Evolutionary conservation across 257 asterid species (phyloP).

Genomic region (Forsythia viridissima): DNA sequence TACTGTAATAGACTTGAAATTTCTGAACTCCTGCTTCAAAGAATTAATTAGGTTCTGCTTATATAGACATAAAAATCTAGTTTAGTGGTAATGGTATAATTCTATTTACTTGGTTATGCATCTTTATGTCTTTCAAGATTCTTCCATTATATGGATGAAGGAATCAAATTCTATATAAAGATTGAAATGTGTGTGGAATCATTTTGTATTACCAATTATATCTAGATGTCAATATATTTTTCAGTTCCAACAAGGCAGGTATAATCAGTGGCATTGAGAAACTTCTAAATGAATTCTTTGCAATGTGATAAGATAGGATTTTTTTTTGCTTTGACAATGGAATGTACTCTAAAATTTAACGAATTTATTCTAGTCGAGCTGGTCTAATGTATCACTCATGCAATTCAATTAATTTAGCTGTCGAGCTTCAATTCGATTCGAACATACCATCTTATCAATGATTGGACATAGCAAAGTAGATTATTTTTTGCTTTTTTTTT

Average conservation of each 20-base stretch:
- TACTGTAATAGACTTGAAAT: background rate
- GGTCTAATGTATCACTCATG: too few species aligned
- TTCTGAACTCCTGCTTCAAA: background rate
- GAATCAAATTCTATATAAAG: conserved; percentile 34
- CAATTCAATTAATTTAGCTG: too few species aligned
- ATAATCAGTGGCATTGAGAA: conserved; percentile 14
- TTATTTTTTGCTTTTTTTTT: too few species aligned
- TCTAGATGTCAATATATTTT: conserved; percentile 25
- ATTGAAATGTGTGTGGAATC: background rate
- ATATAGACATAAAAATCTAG: conserved; percentile 20
- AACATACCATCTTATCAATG: too few species aligned
- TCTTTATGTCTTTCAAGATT: background rate
- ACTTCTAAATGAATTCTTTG: background rate
- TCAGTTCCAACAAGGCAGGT: conserved; percentile 10
- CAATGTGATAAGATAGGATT: background rate
- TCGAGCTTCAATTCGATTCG: background rate
- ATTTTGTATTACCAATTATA: background rate
- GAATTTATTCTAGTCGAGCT: background rate
- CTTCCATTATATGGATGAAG: conserved; percentile 13
- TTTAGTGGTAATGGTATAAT: conserved; percentile 8
- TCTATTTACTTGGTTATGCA: background rate
- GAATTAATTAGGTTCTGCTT: conserved; percentile 3
- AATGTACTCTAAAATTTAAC: background rate
- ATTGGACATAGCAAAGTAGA: background rate
- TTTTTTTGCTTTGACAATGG: background rate